Percentiles rank a stretch among this genome's conserved stretches.
phyloP scores from a whole-genome alignment of 192 early-diverging fungal genomes.

The Backusella luteola region DNA sequence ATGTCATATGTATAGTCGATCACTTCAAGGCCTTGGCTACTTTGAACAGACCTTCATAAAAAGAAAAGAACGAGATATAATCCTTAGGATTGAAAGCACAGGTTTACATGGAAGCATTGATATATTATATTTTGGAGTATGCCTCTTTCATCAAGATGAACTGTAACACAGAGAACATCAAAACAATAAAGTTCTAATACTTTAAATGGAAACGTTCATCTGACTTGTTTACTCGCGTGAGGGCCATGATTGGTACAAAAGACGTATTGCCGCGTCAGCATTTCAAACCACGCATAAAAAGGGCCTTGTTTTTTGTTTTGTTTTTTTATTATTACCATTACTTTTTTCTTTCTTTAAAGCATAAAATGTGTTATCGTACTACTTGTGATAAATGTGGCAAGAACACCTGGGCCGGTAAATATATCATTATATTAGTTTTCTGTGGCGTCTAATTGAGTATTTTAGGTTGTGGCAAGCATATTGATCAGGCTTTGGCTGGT shows the following conservation, averaged over 20 bases:
- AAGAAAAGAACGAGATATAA: no score
- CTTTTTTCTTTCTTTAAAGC: not conserved
- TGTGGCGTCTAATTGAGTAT: not conserved
- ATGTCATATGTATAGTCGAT: no score
- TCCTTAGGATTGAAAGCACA: no score
- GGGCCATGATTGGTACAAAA: not conserved
- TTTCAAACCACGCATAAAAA: not conserved
- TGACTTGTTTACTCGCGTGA: no score
- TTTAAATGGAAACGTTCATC: no score
- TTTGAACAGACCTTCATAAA: no score
- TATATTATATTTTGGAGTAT: no score
- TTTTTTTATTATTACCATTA: not conserved
- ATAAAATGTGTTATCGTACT: conserved; percentile 28
- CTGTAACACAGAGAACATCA: no score
- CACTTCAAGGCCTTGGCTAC: no score
- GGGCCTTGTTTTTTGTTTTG: not conserved
- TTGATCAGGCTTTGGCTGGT: conserved; percentile 27
- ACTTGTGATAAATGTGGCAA: conserved; percentile 24
- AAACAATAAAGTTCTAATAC: no score
- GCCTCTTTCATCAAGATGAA: no score
- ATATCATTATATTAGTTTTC: not conserved
- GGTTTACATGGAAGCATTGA: no score
- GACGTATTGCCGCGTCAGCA: conserved; percentile 8
- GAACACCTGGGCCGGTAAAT: conserved; percentile 26
- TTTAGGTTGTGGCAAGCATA: conserved; percentile 29